Evolutionary conservation across 75 land plant genomes (phyloP).

Genomic region (Cunninghamia lanceolata): DNA sequence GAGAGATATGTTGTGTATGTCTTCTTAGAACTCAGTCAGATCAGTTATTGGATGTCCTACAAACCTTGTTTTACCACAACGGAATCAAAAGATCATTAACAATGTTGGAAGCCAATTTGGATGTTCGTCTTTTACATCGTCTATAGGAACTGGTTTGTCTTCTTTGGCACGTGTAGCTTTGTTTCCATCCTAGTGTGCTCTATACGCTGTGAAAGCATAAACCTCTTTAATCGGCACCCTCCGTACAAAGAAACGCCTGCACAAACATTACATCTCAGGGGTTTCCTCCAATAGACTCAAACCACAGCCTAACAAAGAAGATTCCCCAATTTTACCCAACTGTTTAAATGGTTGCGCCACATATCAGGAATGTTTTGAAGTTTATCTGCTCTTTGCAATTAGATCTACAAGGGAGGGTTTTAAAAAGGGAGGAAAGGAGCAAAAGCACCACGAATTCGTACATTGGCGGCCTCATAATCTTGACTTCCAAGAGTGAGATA

Average conservation of each 20-base stretch:
- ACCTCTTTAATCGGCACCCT: neutral
- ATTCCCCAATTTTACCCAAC: neutral
- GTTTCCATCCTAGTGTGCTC: slow-evolving; percentile 14
- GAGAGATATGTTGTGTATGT: neutral
- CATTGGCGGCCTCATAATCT: slow-evolving; percentile 69
- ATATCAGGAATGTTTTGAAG: neutral
- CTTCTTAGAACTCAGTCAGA: slow-evolving; percentile 33
- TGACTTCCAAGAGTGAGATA: slow-evolving; percentile 77
- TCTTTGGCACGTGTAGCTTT: slow-evolving; percentile 14
- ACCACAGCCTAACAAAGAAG: neutral
- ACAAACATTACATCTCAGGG: neutral
- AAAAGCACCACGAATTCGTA: slow-evolving; percentile 35
- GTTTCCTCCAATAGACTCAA: neutral
- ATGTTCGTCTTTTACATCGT: slow-evolving; percentile 15
- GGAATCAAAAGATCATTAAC: slow-evolving; percentile 26
- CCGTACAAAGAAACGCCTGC: neutral
- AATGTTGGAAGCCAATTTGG: slow-evolving; percentile 14
- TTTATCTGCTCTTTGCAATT: neutral
- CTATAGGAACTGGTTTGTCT: slow-evolving; percentile 15
- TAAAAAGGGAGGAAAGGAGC: neutral
- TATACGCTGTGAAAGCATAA: neutral
- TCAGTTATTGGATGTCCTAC: slow-evolving; percentile 27
- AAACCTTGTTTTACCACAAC: slow-evolving; percentile 63
- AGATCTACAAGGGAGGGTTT: neutral
- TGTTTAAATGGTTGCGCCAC: neutral